Evolutionary conservation across 2,329 filamentous ascomycete species (phyloP).

Genomic region (Ophiostoma sp.): DNA sequence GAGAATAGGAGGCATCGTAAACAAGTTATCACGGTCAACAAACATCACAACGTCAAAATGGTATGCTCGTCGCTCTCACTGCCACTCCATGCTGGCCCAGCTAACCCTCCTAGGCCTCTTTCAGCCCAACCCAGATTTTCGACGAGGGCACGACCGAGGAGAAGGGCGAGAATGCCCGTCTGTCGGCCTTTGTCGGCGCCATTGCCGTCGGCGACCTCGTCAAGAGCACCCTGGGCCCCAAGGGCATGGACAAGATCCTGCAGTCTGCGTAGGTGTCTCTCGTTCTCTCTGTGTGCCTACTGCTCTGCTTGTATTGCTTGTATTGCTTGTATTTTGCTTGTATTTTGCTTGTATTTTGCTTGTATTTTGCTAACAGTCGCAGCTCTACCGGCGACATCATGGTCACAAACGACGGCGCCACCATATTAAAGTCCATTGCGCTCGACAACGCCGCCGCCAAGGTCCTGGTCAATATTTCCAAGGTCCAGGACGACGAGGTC

Average conservation of each 20-base stretch:
- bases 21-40: slow-evolving; percentile 6
- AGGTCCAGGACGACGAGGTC: slow-evolving; percentile 98
- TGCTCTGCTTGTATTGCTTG: too few relatives aligned
- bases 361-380: too few relatives aligned
- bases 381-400: slow-evolving; percentile 87
- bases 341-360: too few relatives aligned
- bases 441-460: slow-evolving; percentile 98
- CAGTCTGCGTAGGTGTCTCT: slow-evolving; percentile 61
- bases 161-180: slow-evolving; percentile 98
- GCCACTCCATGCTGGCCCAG: not conserved
- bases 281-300: too few relatives aligned
- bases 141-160: slow-evolving; percentile 94
- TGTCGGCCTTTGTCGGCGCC: slow-evolving; percentile 95
- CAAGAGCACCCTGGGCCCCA: slow-evolving; percentile 93
- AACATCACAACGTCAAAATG: not conserved
- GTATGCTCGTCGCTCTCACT: not conserved
- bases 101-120: slow-evolving; percentile 43
- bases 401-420: slow-evolving; percentile 98
- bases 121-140: slow-evolving; percentile 96
- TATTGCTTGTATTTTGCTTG: too few relatives aligned
- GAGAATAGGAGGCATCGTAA: slow-evolving; percentile 8
- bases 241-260: slow-evolving; percentile 98
- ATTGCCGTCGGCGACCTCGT: slow-evolving; percentile 97
- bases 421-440: slow-evolving; percentile 95
- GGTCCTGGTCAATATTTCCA: slow-evolving; percentile 97